Base-by-base conservation (phyloP, 441 rosid species). In the Erodium trifolium region DNA sequence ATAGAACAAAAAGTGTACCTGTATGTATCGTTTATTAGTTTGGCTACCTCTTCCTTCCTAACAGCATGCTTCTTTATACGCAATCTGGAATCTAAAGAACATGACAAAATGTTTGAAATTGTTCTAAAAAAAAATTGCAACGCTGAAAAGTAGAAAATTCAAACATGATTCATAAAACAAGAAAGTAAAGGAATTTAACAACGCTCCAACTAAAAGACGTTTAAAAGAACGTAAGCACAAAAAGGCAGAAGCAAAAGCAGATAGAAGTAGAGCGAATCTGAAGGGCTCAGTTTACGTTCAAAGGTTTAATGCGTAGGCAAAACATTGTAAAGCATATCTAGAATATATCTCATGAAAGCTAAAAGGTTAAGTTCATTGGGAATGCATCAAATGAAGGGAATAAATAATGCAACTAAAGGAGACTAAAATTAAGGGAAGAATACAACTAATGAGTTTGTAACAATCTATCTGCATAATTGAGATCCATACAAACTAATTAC, bases 21-120 rank as follows among this genome's bases (percentile, higher is more conserved):
- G 83, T 90, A 91, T 23, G 84, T 90, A 77, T 86, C 99, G 19
- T 90, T 97, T 3, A 95, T 93, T 63, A 92, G 76, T 82, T 87
- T 95, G 17, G 95, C 97, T 41, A 85, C 97, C 60, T 82, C 95
- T 73, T 92, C 97, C 88, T 81, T 95, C 41, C 89, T 83, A 57
- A 86, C 71, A 34, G 78, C 69, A 75, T 75, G 83, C 86, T 82
- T 91, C 84, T 91, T 95, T 69, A 88, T 76, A 86, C 89, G 85
- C 71, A 79, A 73, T 82, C 79, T 88, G 27, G 90, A 74, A 78
- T 76, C 97, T 87, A 79, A 69, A 72, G 51, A 71, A 57, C 18
- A 39, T 13, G 79, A 16, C n/a, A 47, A 47, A 47, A 47, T 11
- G 14, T 11, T 10, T 43, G 14, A 47, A 7, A 37, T 47, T 47